Evolutionary conservation across 768 basidiomycete species (phyloP), one percentile per base, ranked within the genome.

Genomic region (Gelatoporia subvermispora): DNA sequence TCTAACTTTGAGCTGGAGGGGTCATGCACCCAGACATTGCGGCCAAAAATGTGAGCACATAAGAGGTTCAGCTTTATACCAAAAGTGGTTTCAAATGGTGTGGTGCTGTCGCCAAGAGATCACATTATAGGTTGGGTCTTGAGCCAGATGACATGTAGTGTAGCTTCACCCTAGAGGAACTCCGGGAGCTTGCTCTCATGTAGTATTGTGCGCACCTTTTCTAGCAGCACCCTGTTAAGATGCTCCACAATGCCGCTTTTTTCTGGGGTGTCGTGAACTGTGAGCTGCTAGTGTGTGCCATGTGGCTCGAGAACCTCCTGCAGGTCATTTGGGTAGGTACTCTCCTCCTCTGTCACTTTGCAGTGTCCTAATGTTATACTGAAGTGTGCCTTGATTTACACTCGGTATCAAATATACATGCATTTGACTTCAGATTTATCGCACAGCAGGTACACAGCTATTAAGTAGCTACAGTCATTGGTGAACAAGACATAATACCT

Each of bases 181-280:
- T 52, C 54, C 1, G 72, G 73, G 2, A 64, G 45, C 5, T 41
- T 43, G 8, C 45, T 38, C 5, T 43, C 57, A 22, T 54, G 18
- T 8, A 75, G 45, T 51, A 77, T 49, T 0, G 72, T 68, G 0
- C 61, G 59, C 0, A 66, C 60, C 8, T 59, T 47, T 37, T 75
- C 66, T 3, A 68, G 16, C 8, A 72, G 51, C 0, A 66, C 71
- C 5, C 67, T 56, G 50, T 75, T 78, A 2, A 60, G 54, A 8
- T 65, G 57, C 55, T 78, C 68, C 0, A 73, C 68, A n/a, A 74
- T 51, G 1, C 75, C 70, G 43, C 74, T 75, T 28, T 75, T 61
- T 43, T 71, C 57, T 0, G 67, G 72, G 0, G 68, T 72, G 47
- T 75, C 63, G 18, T 72, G 68, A 1, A 68, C 59, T 3, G 70